Conservation (phyloP, 768 basidiomycete genomes). For the Amanita rubescens region DNA sequence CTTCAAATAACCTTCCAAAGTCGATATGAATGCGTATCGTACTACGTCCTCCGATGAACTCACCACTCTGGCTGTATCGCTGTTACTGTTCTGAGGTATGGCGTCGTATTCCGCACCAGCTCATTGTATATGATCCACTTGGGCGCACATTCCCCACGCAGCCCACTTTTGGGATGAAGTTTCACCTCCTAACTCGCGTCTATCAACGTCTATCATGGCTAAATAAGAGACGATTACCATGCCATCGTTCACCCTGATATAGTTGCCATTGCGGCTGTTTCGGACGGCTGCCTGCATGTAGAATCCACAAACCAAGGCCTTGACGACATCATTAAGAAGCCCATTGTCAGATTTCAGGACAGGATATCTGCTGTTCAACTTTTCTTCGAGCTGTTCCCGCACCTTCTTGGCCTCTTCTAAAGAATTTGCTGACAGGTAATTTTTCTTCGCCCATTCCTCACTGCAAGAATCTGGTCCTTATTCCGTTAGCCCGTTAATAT, state of each 20-base stretch:
- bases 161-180: slow-evolving; percentile 53
- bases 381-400: slow-evolving; percentile 62
- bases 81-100: slow-evolving; percentile 76
- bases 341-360: background rate
- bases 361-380: slow-evolving; percentile 40
- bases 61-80: slow-evolving; percentile 74
- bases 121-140: slow-evolving; percentile 87
- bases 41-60: background rate
- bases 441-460: slow-evolving; percentile 73
- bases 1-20: background rate
- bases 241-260: slow-evolving; percentile 82
- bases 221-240: slow-evolving; percentile 39
- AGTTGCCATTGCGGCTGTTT: slow-evolving; percentile 61
- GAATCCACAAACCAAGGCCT: slow-evolving; percentile 71
- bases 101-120: slow-evolving; percentile 74
- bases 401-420: slow-evolving; percentile 84
- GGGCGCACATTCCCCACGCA: slow-evolving; percentile 69
- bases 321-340: background rate
- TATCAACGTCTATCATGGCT: slow-evolving; percentile 42
- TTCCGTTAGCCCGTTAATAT: background rate
- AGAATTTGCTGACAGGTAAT: slow-evolving; percentile 71
- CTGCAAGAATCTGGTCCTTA: slow-evolving; percentile 49
- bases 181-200: background rate
- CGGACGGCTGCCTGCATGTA: slow-evolving; percentile 92
- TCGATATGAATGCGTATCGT: background rate